phyloP scores from a whole-genome alignment of 345 rosid genomes.

The Aegle marmelos region DNA sequence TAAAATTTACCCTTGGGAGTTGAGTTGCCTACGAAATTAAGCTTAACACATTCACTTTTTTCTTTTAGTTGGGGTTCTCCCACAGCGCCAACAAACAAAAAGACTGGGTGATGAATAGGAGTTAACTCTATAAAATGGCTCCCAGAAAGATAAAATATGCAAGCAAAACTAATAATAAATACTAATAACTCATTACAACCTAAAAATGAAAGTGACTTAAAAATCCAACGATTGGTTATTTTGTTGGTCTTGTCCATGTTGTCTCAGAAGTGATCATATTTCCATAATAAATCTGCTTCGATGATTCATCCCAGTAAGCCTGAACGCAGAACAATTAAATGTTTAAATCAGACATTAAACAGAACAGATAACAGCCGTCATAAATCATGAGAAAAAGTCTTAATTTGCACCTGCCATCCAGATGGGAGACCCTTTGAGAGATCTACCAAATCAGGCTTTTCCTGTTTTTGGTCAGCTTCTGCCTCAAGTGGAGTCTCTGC shows the following conservation, averaged over 20 bases:
- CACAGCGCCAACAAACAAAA: no score
- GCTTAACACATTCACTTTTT: neutral
- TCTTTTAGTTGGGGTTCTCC: no score
- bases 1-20: neutral
- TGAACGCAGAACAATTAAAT: slow-evolving; percentile 9
- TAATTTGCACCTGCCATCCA: slow-evolving; percentile 76
- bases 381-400: neutral
- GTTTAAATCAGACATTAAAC: neutral
- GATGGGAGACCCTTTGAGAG: slow-evolving; percentile 59
- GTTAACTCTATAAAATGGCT: neutral
- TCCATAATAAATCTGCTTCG: slow-evolving; percentile 62
- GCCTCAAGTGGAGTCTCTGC: slow-evolving; percentile 25
- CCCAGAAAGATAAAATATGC: neutral
- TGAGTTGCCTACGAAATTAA: neutral
- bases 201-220: neutral
- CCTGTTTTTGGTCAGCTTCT: slow-evolving; percentile 24
- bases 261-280: slow-evolving; percentile 54
- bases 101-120: no score
- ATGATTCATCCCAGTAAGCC: slow-evolving; percentile 63
- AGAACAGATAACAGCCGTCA: neutral
- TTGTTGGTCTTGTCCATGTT: slow-evolving; percentile 57
- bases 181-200: neutral
- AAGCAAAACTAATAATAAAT: neutral
- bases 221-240: slow-evolving; percentile 9
- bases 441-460: slow-evolving; percentile 49